Evolutionary conservation across 305 asterid species (phyloP).

Genomic region (Fraxinus xanthoxyloides): DNA sequence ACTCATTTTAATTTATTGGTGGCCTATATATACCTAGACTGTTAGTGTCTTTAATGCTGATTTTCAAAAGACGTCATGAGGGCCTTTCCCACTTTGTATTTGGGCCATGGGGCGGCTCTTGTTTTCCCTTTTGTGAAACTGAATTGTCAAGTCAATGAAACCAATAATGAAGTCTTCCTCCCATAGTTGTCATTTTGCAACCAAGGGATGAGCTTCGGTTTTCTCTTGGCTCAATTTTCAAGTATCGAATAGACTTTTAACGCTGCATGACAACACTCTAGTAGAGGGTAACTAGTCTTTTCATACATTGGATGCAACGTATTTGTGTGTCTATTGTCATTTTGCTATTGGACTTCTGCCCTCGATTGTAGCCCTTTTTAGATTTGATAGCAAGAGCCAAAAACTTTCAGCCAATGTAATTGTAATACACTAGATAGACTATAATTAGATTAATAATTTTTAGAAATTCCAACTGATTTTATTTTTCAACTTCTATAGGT

Average conservation of each 20-base stretch:
- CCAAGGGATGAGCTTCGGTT: not conserved
- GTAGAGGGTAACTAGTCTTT: not conserved
- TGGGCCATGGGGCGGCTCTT: not conserved
- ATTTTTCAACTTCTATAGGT: not conserved
- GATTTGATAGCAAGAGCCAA: not conserved
- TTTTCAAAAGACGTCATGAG: not conserved
- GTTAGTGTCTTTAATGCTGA: not conserved
- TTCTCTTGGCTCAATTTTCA: not conserved
- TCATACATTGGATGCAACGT: not conserved
- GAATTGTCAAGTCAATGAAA: not conserved
- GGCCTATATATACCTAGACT: not conserved
- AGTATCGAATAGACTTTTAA: not conserved
- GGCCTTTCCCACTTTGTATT: not conserved
- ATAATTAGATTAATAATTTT: not conserved
- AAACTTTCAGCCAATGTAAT: not conserved
- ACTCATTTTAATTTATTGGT: not conserved
- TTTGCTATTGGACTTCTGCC: not conserved
- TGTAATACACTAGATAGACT: not conserved
- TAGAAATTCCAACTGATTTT: not conserved
- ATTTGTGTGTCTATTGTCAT: not conserved
- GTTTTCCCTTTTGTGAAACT: not conserved
- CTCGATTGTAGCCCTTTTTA: not conserved
- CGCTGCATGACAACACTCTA: not conserved
- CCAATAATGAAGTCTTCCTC: not conserved
- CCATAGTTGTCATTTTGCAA: not conserved